Evolutionary conservation across 2,329 filamentous ascomycete species (phyloP), one percentile per base, ranked within the genome.

Genomic region (Orbilia javanica): DNA sequence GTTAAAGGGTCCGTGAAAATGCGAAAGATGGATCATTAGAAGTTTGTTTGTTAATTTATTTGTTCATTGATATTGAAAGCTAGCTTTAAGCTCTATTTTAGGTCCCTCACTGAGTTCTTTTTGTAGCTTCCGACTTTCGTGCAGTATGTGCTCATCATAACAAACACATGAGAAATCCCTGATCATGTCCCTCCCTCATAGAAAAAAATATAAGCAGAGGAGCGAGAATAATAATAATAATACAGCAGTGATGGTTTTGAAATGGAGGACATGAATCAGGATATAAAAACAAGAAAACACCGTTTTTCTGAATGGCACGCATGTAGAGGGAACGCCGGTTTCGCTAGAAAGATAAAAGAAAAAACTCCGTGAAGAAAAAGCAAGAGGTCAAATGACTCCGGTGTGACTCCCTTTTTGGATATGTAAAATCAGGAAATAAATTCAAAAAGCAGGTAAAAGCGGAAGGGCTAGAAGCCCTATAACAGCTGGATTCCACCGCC

Each of bases 101-200:
- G 34, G 55, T 42, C 55, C 34, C 18, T 60, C 34, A 31, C 20
- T 42, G 34, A 25, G 34, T 57, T 46, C 29, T 48, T 63, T 39
- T 73, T 64, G 42, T 53, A 60, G 53, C 60, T 55, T 57, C 53
- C 53, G n/a, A 39, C 53, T 46, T 55, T 72, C 74, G 74, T 72
- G 74, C 67, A 78, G 62, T 67, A 55, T 78, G 42, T 72, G 74
- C 74, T 78, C 74, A 72, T 78, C 60, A 64, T 64, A 64, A 64
- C 7, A 64, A 66, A 60, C 50, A 44, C 60, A 60, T 13, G 66
- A 29, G 18, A 36, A 68, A 53, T 72, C 15, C 29, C 57, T 64
- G 60, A 66, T 66, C 57, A 71, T 79, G 36, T 68, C 39, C 68
- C 67, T 57, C 68, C 67, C 62, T 48, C 27, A 31, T 55, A 53